These are phyloP conservation scores for Gynostemma pentaphyllum DNA, from an alignment of 306 rosid genomes.

Conservation along the genomic window DNA sequence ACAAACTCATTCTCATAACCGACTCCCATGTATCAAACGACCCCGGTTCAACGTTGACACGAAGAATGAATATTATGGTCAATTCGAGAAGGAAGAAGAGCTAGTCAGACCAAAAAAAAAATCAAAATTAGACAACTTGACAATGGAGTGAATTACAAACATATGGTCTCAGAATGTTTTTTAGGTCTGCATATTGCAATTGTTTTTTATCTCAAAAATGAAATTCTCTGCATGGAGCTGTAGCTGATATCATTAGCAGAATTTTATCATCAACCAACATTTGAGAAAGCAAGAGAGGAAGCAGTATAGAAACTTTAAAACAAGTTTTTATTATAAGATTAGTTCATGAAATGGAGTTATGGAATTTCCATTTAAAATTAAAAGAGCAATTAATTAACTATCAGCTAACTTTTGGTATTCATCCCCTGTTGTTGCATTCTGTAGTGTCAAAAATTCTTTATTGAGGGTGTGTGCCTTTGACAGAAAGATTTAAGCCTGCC, in stretches of 20 bases:
- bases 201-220: too few relatives aligned
- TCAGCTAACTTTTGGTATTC: background rate
- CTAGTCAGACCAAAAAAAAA: too few relatives aligned
- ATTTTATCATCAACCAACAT: background rate
- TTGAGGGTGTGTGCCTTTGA: slow-evolving; percentile 19
- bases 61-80: too few relatives aligned
- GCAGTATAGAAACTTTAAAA: background rate
- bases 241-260: background rate
- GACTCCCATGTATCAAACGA: too few relatives aligned
- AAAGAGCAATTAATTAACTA: background rate
- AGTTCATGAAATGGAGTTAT: background rate
- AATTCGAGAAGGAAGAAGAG: too few relatives aligned
- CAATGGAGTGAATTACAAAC: too few relatives aligned
- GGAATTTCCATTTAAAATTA: background rate
- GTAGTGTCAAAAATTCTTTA: background rate
- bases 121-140: too few relatives aligned
- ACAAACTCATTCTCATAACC: too few relatives aligned
- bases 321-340: background rate
- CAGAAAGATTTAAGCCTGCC: slow-evolving; percentile 33
- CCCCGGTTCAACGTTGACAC: too few relatives aligned
- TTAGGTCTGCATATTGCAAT: too few relatives aligned
- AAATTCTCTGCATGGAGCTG: too few relatives aligned
- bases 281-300: background rate
- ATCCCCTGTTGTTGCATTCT: background rate
- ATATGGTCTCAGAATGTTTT: too few relatives aligned